A percentile compares a stretch with the other conserved stretches of the same genome.
These are phyloP conservation scores for Pseudogymnoascus sp. DNA, from an alignment of 2,329 filamentous ascomycete genomes.

Conservation along the genomic window DNA sequence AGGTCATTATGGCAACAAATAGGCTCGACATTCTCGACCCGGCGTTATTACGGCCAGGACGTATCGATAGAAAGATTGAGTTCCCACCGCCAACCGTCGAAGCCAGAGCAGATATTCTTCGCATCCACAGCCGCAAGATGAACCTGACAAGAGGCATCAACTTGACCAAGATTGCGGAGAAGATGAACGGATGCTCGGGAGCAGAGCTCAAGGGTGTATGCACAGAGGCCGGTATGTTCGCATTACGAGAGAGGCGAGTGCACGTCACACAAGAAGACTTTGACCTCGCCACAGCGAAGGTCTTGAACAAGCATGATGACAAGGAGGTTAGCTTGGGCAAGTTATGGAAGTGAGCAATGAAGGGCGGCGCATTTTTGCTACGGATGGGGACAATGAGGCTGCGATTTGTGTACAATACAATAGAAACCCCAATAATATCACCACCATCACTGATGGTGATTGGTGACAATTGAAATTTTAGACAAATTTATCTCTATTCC, in stretches of 20 bases:
- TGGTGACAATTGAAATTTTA: background rate
- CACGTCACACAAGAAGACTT: slow-evolving; percentile 99
- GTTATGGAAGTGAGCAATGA: slow-evolving; percentile 60
- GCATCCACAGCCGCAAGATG: slow-evolving; percentile 97
- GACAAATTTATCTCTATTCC: slow-evolving; percentile 1
- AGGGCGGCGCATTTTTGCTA: background rate
- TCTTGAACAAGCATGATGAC: slow-evolving; percentile 98
- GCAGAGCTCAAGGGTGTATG: slow-evolving; percentile 98
- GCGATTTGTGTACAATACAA: slow-evolving; percentile 8
- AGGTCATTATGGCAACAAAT: slow-evolving; percentile 99
- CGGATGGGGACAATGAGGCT: background rate
- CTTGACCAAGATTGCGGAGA: slow-evolving; percentile 95
- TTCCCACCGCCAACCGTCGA: slow-evolving; percentile 96
- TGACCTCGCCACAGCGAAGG: slow-evolving; percentile 96
- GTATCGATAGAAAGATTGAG: slow-evolving; percentile 98
- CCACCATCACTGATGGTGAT: background rate
- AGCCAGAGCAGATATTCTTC: slow-evolving; percentile 91
- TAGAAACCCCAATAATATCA: slow-evolving; percentile 3
- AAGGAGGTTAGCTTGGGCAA: slow-evolving; percentile 90
- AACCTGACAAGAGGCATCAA: slow-evolving; percentile 97
- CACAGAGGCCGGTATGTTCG: slow-evolving; percentile 98
- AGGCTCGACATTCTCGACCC: slow-evolving; percentile 95
- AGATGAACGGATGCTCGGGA: slow-evolving; percentile 98
- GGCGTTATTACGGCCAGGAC: slow-evolving; percentile 85
- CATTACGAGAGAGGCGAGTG: slow-evolving; percentile 85